These are phyloP conservation scores for Aspergillus udagawae DNA, from an alignment of 2,329 filamentous ascomycete genomes.

Conservation along the genomic window DNA sequence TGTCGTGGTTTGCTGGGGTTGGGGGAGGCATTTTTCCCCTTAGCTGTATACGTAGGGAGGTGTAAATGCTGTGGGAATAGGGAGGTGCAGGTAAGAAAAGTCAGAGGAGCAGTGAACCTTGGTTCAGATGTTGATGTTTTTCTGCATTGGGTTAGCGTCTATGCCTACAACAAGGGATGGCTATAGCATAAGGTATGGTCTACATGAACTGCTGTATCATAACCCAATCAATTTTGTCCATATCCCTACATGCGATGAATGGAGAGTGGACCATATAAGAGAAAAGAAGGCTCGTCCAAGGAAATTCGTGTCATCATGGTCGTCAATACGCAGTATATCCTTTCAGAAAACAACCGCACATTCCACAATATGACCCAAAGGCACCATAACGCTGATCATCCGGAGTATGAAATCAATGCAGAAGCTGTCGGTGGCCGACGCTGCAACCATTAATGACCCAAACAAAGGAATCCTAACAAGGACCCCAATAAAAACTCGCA, in stretches of 20 bases:
- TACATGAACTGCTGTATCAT: too few relatives aligned
- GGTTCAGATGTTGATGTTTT: conserved; percentile 10
- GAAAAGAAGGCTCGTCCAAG: conserved; percentile 15
- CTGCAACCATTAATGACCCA: conserved; percentile 8
- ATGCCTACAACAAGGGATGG: too few relatives aligned
- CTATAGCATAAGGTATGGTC: too few relatives aligned
- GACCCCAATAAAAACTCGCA: not conserved
- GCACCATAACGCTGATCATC: conserved; percentile 18
- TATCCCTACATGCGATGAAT: not conserved
- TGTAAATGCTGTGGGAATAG: not conserved
- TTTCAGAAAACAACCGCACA: conserved; percentile 17
- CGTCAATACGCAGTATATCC: conserved; percentile 22
- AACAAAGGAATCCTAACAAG: too few relatives aligned
- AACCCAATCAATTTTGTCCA: not conserved
- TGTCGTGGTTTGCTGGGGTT: conserved; percentile 20
- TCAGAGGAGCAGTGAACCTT: not conserved
- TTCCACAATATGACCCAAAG: conserved; percentile 15
- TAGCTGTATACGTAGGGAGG: not conserved
- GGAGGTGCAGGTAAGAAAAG: not conserved
- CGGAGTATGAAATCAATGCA: conserved; percentile 11
- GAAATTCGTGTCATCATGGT: conserved; percentile 38
- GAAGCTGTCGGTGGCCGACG: conserved; percentile 9
- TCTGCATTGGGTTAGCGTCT: not conserved
- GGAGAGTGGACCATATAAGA: conserved; percentile 15
- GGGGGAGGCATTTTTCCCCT: conserved; percentile 1